Percentiles rank a stretch among this genome's conserved stretches.
These are phyloP conservation scores for Scedosporium minutisporum DNA, from an alignment of 2,329 filamentous ascomycete genomes.

Conservation along the genomic window DNA sequence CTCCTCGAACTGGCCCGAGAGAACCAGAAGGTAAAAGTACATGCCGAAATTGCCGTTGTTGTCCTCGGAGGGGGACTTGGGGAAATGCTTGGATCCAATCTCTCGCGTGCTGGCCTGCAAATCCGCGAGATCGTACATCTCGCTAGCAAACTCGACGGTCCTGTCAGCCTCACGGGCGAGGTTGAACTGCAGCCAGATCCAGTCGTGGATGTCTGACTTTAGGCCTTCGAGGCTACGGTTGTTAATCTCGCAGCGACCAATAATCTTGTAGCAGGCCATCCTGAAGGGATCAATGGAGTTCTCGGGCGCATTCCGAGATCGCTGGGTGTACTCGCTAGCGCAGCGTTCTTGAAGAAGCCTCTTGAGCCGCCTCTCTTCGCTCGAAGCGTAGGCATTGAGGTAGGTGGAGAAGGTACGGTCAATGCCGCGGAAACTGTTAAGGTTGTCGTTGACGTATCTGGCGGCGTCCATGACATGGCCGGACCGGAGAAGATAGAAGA, in stretches of 20 bases:
- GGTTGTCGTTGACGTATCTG: constrained; percentile 73
- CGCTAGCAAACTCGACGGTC: constrained; percentile 53
- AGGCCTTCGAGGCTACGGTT: constrained; percentile 55
- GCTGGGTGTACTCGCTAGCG: constrained; percentile 80
- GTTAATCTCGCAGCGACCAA: constrained; percentile 65
- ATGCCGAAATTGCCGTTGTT: constrained; percentile 62
- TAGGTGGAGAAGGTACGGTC: constrained; percentile 87
- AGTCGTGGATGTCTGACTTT: constrained; percentile 57
- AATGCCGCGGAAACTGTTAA: constrained; percentile 74
- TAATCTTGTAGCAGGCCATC: constrained; percentile 96
- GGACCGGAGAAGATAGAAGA: constrained; percentile 83
- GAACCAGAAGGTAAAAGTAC: constrained; percentile 85
- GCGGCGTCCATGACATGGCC: constrained; percentile 79
- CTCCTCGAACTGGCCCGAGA: constrained; percentile 89
- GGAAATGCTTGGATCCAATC: constrained; percentile 86
- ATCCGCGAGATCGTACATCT: constrained; percentile 55
- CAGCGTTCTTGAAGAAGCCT: constrained; percentile 77
- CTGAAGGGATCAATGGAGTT: constrained; percentile 88
- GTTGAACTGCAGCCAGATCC: constrained; percentile 65
- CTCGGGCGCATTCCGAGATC: constrained; percentile 72
- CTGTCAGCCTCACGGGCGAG: constrained; percentile 57
- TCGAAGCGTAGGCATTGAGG: constrained; percentile 72
- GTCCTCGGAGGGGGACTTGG: constrained; percentile 69
- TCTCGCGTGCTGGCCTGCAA: constrained; percentile 75
- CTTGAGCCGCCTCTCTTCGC: constrained; percentile 65